Conservation (phyloP, 2,329 filamentous ascomycete species). For the Colletotrichum truncatum region DNA sequence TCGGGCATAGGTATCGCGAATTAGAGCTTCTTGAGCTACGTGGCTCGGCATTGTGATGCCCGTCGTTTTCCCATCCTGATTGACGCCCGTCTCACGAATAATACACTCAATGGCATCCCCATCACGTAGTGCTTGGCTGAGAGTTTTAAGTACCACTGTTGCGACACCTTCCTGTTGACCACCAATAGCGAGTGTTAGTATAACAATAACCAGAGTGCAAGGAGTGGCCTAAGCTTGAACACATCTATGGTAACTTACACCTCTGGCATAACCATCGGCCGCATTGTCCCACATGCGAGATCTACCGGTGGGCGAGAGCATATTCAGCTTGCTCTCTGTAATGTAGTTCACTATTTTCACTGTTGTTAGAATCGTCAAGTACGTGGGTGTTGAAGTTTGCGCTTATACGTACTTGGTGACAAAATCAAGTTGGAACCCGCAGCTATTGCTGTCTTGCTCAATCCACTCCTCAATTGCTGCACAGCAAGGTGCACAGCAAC, state of each 20-base stretch:
- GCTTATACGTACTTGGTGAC: not conserved
- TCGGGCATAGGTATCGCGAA: slow-evolving; percentile 36
- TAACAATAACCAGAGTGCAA: no score
- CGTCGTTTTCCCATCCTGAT: no score
- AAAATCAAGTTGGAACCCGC: slow-evolving; percentile 38
- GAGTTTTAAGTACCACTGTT: no score
- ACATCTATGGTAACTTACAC: slow-evolving; percentile 53
- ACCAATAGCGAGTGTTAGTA: no score
- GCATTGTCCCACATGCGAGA: slow-evolving; percentile 50
- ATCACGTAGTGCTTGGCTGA: no score
- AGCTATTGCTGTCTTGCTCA: slow-evolving; percentile 37
- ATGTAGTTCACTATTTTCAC: not conserved
- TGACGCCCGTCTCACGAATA: no score
- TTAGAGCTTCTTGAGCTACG: slow-evolving; percentile 37
- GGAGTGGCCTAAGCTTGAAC: no score
- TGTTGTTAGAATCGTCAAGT: not conserved
- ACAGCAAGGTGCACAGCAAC: slow-evolving; percentile 51
- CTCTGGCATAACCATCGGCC: slow-evolving; percentile 61
- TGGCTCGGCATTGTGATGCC: no score
- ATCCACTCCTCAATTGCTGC: slow-evolving; percentile 43
- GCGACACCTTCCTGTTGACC: slow-evolving; percentile 57
- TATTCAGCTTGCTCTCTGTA: slow-evolving; percentile 18
- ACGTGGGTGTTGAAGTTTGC: slow-evolving; percentile 7
- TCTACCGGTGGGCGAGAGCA: slow-evolving; percentile 47
- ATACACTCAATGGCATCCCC: no score